Base-by-base conservation (phyloP, 345 rosid genomes). In the Salix arbutifolia region DNA sequence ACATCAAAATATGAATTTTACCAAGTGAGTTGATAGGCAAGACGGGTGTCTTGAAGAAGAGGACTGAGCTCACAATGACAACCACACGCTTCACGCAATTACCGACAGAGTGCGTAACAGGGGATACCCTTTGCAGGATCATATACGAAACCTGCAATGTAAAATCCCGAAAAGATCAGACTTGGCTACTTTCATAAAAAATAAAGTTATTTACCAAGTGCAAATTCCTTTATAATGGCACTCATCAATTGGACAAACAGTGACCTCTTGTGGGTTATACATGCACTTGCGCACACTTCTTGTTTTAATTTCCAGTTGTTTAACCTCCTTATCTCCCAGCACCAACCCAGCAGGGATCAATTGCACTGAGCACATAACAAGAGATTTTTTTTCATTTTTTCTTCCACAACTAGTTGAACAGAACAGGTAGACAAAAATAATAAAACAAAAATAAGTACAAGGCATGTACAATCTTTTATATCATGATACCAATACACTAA, bases 31-130 rank as follows among this genome's bases (percentile, higher is more conserved):
- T 96, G 80, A 94, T 86, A 44, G 89, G 87, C 46, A 94, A 86
- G 44, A 96, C 99, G 0, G 97, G 98, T 28, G 97, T 92, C 77
- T 71, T 71, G 85, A 96, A 96, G 93, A 96, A 88, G 75, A 96
- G 11, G 42, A 94, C 97, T 31, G 99, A 94, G 95, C 99, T 96
- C 79, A 94, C 95, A n/a, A 96, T 96, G 84, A 96, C 99, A 71
- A 91, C 99, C 66, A 96, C 99, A 67, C 99, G 90, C 91, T 96
- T 96, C 86, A 96, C 99, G 42, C 99, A 96, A 80, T 96, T 96
- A 69, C 99, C 99, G 17, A 96, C 98, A 0, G 99, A 96, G 85
- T 96, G 99, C 46, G 93, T 90, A 71, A 96, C 98, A 8, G 99
- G 99, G 73, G 98, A 94, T 78, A 94, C 99, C 82, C 99, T 92